These are phyloP conservation scores for Trichoderma orchidacearum DNA, from an alignment of 495 filamentous ascomycete species.

Conservation along the genomic window DNA sequence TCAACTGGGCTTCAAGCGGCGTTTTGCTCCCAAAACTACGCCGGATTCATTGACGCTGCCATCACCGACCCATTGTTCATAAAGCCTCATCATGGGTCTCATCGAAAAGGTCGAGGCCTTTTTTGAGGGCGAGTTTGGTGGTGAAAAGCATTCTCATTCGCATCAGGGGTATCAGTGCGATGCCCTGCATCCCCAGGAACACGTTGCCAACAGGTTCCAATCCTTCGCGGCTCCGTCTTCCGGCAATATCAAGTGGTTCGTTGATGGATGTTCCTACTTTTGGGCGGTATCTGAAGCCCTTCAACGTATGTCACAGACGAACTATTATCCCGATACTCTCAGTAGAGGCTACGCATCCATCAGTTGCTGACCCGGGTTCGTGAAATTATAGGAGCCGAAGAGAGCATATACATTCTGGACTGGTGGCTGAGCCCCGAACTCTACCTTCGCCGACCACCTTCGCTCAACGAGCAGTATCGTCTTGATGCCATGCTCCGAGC, in stretches of 20 bases:
- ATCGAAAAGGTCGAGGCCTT: constrained; percentile 19
- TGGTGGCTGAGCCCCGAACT: constrained; percentile 91
- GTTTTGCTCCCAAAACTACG: too few relatives aligned
- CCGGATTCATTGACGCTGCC: background rate
- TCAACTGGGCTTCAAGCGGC: too few relatives aligned
- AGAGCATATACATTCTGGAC: constrained; percentile 88
- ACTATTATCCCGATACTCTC: background rate
- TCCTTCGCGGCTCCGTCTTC: constrained; percentile 82
- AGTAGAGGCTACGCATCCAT: constrained; percentile 10
- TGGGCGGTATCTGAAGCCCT: constrained; percentile 77
- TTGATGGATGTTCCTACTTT: constrained; percentile 87
- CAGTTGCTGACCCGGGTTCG: too few relatives aligned
- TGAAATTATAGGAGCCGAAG: constrained; percentile 48
- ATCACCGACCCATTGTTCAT: background rate
- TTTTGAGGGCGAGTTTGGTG: constrained; percentile 15
- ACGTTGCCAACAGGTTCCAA: constrained; percentile 52
- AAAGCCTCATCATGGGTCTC: constrained; percentile 14
- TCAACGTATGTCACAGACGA: constrained; percentile 32
- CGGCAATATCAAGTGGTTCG: constrained; percentile 89
- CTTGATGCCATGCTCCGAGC: constrained; percentile 80
- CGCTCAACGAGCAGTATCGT: constrained; percentile 70
- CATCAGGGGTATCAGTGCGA: constrained; percentile 18
- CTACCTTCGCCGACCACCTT: constrained; percentile 76
- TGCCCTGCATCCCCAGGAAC: constrained; percentile 16
- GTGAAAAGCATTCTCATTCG: constrained; percentile 25